Conservation (phyloP, 495 filamentous ascomycete genomes). For the Pseudoneurospora amorphoporcata region DNA sequence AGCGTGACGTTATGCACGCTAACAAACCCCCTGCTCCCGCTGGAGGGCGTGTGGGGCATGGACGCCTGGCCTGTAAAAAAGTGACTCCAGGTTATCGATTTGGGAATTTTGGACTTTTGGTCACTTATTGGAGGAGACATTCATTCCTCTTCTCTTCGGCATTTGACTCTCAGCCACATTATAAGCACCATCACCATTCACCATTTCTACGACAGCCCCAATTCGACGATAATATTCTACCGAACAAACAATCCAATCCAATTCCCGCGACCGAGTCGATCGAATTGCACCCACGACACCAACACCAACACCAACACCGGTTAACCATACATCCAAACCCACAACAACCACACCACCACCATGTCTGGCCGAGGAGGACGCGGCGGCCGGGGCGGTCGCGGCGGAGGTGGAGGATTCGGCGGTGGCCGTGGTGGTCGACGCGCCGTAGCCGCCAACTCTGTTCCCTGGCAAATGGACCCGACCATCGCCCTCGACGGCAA, state of each 20-base stretch:
- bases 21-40: background rate
- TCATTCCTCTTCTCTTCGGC: background rate
- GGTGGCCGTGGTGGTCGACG: slow-evolving; percentile 23
- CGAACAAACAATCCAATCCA: background rate
- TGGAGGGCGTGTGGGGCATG: background rate
- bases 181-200: background rate
- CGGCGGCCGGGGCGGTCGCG: slow-evolving; percentile 22
- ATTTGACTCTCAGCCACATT: background rate
- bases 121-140: background rate
- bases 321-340: background rate
- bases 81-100: background rate
- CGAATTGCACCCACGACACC: background rate
- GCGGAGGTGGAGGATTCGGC: slow-evolving; percentile 25
- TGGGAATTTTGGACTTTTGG: background rate
- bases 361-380: slow-evolving; percentile 28
- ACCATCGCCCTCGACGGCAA: slow-evolving; percentile 27
- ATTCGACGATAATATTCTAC: background rate
- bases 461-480: slow-evolving; percentile 24
- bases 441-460: slow-evolving; percentile 15
- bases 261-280: background rate
- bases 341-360: background rate
- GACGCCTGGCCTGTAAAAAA: background rate
- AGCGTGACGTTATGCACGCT: background rate
- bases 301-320: background rate
- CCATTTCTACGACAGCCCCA: background rate